Evolutionary conservation across 331 rosid genomes (phyloP).

Genomic region (Rhamnella rubrinervis): DNA sequence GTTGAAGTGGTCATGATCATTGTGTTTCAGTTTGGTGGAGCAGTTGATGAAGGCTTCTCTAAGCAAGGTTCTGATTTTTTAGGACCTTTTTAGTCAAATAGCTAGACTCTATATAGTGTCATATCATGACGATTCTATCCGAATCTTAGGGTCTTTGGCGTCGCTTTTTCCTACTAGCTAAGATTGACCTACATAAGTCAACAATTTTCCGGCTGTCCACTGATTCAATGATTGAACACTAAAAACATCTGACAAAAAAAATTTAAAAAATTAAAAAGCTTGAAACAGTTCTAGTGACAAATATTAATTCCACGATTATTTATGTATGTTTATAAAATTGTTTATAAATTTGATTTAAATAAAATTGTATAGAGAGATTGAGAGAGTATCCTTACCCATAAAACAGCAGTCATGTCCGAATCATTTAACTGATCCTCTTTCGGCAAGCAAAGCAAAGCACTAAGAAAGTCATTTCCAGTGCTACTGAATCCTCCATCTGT

Average conservation of each 20-base stretch:
- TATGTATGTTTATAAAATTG: no score
- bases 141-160: not conserved
- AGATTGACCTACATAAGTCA: slow-evolving; percentile 15
- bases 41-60: no score
- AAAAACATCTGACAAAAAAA: not conserved
- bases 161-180: not conserved
- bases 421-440: slow-evolving; percentile 53
- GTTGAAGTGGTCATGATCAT: no score
- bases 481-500: not conserved
- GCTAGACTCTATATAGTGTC: not conserved
- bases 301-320: no score
- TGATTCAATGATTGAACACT: not conserved
- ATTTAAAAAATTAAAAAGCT: no score
- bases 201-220: not conserved
- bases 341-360: not conserved
- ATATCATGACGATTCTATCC: slow-evolving; percentile 4
- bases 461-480: slow-evolving; percentile 62
- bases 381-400: slow-evolving; percentile 62
- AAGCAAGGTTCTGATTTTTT: not conserved
- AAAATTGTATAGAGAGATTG: not conserved
- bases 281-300: no score
- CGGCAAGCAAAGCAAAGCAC: slow-evolving; percentile 62
- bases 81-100: not conserved
- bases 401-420: slow-evolving; percentile 71
- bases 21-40: no score